These are phyloP conservation scores for Kodamaea sp. DNA, from an alignment of 1,139 yeast species.

Conservation along the genomic window DNA sequence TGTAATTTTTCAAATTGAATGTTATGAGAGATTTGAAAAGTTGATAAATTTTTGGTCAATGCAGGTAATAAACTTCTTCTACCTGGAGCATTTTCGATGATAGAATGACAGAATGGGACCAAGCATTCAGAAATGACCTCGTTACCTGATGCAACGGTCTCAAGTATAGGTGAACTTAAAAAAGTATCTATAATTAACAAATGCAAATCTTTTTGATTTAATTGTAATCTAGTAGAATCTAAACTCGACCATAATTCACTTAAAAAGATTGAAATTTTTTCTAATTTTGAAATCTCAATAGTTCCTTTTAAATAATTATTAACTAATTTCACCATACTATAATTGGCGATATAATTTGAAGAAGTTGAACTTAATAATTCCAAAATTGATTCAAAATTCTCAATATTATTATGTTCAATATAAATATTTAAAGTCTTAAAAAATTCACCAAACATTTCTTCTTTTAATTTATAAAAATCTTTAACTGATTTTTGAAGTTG, in stretches of 20 bases:
- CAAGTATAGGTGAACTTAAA: slow-evolving; percentile 23
- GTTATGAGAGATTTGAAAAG: slow-evolving; percentile 32
- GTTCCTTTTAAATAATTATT: slow-evolving; percentile 12
- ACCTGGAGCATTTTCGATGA: slow-evolving; percentile 52
- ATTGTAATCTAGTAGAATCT: slow-evolving; percentile 57
- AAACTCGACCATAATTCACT: slow-evolving; percentile 55
- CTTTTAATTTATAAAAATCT: slow-evolving; percentile 44
- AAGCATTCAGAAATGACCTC: slow-evolving; percentile 25
- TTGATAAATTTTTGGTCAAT: slow-evolving; percentile 43
- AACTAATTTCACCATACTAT: slow-evolving; percentile 20
- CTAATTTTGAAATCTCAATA: slow-evolving; percentile 8
- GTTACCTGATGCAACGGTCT: slow-evolving; percentile 17
- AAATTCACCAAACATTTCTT: slow-evolving; percentile 35
- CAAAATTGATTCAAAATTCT: slow-evolving; percentile 10
- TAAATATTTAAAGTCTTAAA: slow-evolving; percentile 17
- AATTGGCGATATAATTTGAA: slow-evolving; percentile 24
- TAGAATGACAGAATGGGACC: slow-evolving; percentile 35
- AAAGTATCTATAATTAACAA: slow-evolving; percentile 48
- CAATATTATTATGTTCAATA: slow-evolving; percentile 3
- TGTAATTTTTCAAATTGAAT: slow-evolving; percentile 33
- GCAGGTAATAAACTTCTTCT: slow-evolving; percentile 70
- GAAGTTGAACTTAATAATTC: slow-evolving; percentile 20
- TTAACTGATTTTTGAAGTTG: slow-evolving; percentile 23
- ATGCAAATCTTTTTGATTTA: slow-evolving; percentile 66
- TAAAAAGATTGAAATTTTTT: slow-evolving; percentile 29